phyloP scores from a whole-genome alignment of 2,329 filamentous ascomycete species.

The Colletotrichum sublineola region DNA sequence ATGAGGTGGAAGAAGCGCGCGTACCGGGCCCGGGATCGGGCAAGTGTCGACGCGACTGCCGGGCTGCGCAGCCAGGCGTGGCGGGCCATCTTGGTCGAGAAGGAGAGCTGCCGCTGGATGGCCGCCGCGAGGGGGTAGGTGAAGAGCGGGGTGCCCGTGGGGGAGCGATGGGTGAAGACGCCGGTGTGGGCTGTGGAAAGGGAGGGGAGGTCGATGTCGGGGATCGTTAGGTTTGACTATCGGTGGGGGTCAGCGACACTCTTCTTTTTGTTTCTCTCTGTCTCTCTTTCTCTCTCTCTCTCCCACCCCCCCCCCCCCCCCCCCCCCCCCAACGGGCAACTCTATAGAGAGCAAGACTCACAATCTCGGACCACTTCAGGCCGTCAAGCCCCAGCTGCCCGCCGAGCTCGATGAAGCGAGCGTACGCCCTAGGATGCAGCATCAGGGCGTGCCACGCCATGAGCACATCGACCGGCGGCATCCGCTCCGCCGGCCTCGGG shows the following conservation, averaged over 20 bases:
- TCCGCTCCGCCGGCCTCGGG: slow-evolving; percentile 1
- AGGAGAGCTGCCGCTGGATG: slow-evolving; percentile 54
- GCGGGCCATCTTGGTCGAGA: slow-evolving; percentile 57
- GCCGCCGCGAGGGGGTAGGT: slow-evolving; percentile 47
- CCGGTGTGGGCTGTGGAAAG: slow-evolving; percentile 22
- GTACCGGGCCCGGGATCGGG: slow-evolving; percentile 54
- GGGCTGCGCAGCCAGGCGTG: slow-evolving; percentile 57
- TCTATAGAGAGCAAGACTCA: slow-evolving; percentile 9
- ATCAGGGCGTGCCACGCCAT: slow-evolving; percentile 56
- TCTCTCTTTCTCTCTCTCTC: neutral
- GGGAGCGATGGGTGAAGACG: slow-evolving; percentile 40
- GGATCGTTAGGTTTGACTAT: slow-evolving; percentile 9
- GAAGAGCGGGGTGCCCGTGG: slow-evolving; percentile 28
- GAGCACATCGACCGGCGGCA: slow-evolving; percentile 50
- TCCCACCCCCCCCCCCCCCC: too few relatives aligned
- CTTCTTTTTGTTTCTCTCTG: neutral
- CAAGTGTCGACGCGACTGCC: slow-evolving; percentile 50
- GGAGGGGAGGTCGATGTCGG: slow-evolving; percentile 17
- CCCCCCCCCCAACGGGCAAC: neutral
- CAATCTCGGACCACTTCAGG: slow-evolving; percentile 28
- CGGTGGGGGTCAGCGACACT: neutral
- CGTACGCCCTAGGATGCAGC: slow-evolving; percentile 49
- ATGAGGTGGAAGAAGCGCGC: slow-evolving; percentile 54
- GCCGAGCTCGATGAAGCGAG: slow-evolving; percentile 30
- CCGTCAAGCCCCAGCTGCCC: slow-evolving; percentile 29